Percentiles rank a stretch among this genome's conserved stretches.
phyloP scores from a whole-genome alignment of 2,329 filamentous ascomycete genomes.

The Pestalotiopsis sp. region DNA sequence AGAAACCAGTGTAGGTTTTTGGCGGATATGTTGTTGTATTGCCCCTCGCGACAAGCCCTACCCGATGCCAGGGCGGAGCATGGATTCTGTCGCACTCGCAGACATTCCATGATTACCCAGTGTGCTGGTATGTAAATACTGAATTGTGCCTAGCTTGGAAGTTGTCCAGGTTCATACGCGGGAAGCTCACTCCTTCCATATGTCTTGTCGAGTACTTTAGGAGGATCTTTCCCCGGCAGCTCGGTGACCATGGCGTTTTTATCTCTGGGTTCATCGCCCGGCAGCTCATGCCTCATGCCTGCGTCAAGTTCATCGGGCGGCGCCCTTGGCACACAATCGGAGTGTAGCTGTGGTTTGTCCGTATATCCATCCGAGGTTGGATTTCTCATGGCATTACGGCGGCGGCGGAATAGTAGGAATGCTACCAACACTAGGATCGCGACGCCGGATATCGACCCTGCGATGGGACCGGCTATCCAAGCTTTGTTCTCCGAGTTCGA shows the following conservation, averaged over 20 bases:
- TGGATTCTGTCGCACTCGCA: too few relatives aligned
- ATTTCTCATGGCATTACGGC: background rate
- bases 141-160: too few relatives aligned
- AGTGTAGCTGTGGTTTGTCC: background rate
- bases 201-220: background rate
- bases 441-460: background rate
- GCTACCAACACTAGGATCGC: background rate
- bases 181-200: background rate
- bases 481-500: background rate
- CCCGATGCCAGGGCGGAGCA: too few relatives aligned
- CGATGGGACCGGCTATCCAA: background rate
- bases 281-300: background rate
- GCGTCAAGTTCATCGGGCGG: background rate
- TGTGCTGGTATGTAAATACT: too few relatives aligned
- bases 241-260: background rate
- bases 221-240: background rate
- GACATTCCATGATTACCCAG: too few relatives aligned
- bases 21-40: too few relatives aligned
- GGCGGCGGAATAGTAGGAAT: background rate
- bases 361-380: background rate
- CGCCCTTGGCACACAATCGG: background rate
- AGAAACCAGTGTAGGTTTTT: too few relatives aligned
- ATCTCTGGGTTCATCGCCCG: background rate
- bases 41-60: too few relatives aligned
- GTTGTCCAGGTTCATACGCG: background rate